Conservation (phyloP, 1,284 basidiomycete genomes). For the Vanrija humicola region DNA sequence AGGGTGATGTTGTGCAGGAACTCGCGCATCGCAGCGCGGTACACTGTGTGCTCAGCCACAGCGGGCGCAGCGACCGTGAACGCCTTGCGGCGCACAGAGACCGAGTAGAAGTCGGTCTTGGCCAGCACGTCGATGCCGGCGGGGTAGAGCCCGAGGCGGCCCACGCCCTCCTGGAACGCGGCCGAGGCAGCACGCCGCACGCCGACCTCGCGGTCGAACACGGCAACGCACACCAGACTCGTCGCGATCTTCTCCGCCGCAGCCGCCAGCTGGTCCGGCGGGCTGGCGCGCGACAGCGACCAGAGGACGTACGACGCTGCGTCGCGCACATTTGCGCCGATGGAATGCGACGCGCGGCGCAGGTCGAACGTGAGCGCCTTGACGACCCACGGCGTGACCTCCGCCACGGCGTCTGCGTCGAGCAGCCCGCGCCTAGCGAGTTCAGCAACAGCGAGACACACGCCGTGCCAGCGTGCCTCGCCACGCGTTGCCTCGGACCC, state of each 20-base stretch:
- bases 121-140: slow-evolving; percentile 90
- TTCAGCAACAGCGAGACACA: slow-evolving; percentile 87
- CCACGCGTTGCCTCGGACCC: slow-evolving; percentile 63
- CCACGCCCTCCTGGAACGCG: slow-evolving; percentile 95
- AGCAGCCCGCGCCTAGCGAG: slow-evolving; percentile 78
- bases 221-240: slow-evolving; percentile 68
- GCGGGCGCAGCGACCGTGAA: slow-evolving; percentile 78
- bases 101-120: slow-evolving; percentile 91
- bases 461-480: slow-evolving; percentile 92
- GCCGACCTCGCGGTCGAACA: slow-evolving; percentile 90
- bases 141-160: slow-evolving; percentile 79
- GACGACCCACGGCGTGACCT: slow-evolving; percentile 69
- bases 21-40: slow-evolving; percentile 65
- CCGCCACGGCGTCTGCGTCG: slow-evolving; percentile 56
- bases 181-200: slow-evolving; percentile 96
- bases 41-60: slow-evolving; percentile 71
- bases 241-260: slow-evolving; percentile 65
- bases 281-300: slow-evolving; percentile 80
- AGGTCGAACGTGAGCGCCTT: slow-evolving; percentile 91
- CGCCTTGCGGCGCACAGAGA: slow-evolving; percentile 77
- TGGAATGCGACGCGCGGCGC: slow-evolving; percentile 82
- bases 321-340: slow-evolving; percentile 92
- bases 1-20: slow-evolving; percentile 73
- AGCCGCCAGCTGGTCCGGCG: slow-evolving; percentile 59
- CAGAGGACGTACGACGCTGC: slow-evolving; percentile 92